These are phyloP conservation scores for Uromyces viciae-fabae DNA, from an alignment of 1,284 basidiomycete genomes.

Conservation along the genomic window DNA sequence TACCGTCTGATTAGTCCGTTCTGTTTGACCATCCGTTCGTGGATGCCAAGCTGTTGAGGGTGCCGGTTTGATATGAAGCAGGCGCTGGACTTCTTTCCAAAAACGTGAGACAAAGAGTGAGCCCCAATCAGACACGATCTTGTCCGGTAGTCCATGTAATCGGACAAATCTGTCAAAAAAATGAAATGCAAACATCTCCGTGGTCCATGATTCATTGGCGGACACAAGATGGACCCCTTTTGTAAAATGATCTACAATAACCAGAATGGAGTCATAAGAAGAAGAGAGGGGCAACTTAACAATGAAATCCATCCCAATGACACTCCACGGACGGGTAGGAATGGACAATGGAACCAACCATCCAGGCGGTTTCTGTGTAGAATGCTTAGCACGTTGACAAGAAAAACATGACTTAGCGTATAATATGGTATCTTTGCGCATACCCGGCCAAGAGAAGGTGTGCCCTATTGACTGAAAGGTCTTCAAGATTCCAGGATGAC, in stretches of 20 bases:
- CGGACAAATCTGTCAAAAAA: not conserved
- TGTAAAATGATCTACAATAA: slow-evolving; percentile 9
- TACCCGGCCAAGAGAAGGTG: slow-evolving; percentile 14
- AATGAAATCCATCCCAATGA: slow-evolving; percentile 60
- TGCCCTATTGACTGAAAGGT: not conserved
- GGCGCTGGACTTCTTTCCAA: not conserved
- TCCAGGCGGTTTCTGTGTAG: slow-evolving; percentile 49
- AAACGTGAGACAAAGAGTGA: slow-evolving; percentile 6
- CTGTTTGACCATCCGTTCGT: slow-evolving; percentile 20
- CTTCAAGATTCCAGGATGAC: not conserved
- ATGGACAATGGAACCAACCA: slow-evolving; percentile 55
- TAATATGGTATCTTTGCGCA: not conserved
- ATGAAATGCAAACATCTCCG: not conserved
- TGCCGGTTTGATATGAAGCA: not conserved
- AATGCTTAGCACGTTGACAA: slow-evolving; percentile 6
- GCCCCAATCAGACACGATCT: slow-evolving; percentile 15
- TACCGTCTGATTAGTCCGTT: not conserved
- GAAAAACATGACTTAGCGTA: not conserved
- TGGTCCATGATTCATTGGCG: not conserved
- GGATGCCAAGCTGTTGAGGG: slow-evolving; percentile 27
- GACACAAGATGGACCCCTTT: not conserved
- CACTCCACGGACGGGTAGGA: slow-evolving; percentile 55
- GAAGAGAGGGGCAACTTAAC: slow-evolving; percentile 55
- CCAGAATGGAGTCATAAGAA: not conserved
- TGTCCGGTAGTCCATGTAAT: slow-evolving; percentile 1